Base-by-base conservation (phyloP, 371 early-diverging fungal genomes). In the Actinomucor elegans region DNA sequence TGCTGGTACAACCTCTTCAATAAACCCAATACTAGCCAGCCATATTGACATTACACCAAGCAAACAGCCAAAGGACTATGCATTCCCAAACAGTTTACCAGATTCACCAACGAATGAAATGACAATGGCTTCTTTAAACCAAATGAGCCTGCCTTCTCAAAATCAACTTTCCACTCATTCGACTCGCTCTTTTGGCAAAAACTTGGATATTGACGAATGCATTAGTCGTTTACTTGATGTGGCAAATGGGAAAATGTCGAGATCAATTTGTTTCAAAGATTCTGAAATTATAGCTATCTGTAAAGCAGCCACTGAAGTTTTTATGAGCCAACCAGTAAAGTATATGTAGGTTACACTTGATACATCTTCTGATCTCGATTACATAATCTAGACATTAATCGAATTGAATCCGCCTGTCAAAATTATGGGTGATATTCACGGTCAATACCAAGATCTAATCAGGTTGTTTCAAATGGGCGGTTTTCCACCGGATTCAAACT, bases 321-420 rank as follows among this genome's bases (percentile, higher is more conserved):
- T 98, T 57, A 52, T 98, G 65, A 81, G 82, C 51, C 98, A 99
- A 71, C 95, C 97, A 14, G 74, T 70, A 70, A 59, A n/a, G n/a
- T n/a, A 48, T 41, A 62, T 27, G 61, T 55, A 20, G 53, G 49
- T 10, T 78, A 73, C 41, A 50, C 86, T 32, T 84, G 89, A 53
- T n/a, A n/a, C n/a, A n/a, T n/a, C n/a, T n/a, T n/a, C n/a, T n/a
- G n/a, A n/a, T n/a, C n/a, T n/a, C n/a, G n/a, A n/a, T n/a, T n/a
- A n/a, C n/a, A n/a, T n/a, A n/a, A 84, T 44, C 12, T 37, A 73
- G 45, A 83, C 93, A 1, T 79, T 99, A 43, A 73, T 99, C 15
- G 97, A 98, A 67, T 73, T 99, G 40, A 87, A 88, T 34, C 91
- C 98, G 6, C 94, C 95, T 20, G 93, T 98, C 52, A 97, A 98